Evolutionary conservation across 805 yeast species (phyloP), one percentile per base, ranked within the genome.

Genomic region (Zygotorulaspora florentina): DNA sequence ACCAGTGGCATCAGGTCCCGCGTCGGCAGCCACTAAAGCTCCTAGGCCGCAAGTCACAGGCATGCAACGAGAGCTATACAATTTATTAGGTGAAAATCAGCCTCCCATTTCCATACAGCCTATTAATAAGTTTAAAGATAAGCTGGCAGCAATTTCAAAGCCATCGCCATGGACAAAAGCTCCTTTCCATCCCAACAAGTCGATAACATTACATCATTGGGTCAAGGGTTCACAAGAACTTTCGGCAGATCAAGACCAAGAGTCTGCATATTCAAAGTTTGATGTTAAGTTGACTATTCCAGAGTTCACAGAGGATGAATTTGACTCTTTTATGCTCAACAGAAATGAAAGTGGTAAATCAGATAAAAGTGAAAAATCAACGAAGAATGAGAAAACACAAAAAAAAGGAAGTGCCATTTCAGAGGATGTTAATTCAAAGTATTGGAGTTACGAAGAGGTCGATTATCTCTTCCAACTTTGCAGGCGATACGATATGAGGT

Each of bases 61-160:
- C 20, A 85, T 91, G 79, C 90, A 87, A 51, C 76, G 98, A 55
- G 99, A 93, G 63, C 71, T 93, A 43, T 90, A 85, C 65, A 85
- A 85, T 53, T 73, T 95, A 43, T 71, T 93, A 34, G 99, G 99
- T 4, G 90, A 93, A 33, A 88, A 88, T 64, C 81, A 95, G 1
- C 96, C 99, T 1, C 90, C 98, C 0, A 78, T 76, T 7, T 76
- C 75, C n/a, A 76, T 76, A n/a, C 72, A 73, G 42, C 53, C 57
- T 2, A 65, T 68, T n/a, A 69, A 61, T 23, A 68, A 79, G 51
- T 81, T 81, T 59, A 84, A 83, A 52, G 87, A 82, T 48, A 76
- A 80, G 54, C 72, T 87, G 42, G 79, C 79, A 47, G 72, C 79
- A 55, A 69, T 69, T 35, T 73, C 76, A 15, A 83, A 80, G 50